Conservation (phyloP, 768 basidiomycete species). For the Calocera viscosa region DNA sequence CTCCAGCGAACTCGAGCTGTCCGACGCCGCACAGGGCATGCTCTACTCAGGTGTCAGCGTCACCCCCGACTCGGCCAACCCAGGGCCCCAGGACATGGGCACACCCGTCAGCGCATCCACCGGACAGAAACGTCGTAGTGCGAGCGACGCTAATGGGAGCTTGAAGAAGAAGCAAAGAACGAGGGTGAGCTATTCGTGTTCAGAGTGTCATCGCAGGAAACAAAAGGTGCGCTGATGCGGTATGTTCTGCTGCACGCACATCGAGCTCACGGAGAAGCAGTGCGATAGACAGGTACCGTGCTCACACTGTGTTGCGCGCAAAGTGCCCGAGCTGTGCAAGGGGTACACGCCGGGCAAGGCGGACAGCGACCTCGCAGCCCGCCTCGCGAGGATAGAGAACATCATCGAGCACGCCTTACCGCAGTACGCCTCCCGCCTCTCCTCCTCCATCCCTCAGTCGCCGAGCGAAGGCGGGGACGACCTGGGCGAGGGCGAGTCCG, state of each 20-base stretch:
- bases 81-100: neutral
- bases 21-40: too few species aligned
- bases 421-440: constrained; percentile 40
- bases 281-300: constrained; percentile 79
- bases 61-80: neutral
- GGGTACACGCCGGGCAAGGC: constrained; percentile 79
- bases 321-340: constrained; percentile 77
- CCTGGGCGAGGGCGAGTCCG: constrained; percentile 11
- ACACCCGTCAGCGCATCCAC: neutral
- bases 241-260: constrained; percentile 11
- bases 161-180: constrained; percentile 5
- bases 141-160: neutral
- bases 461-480: constrained; percentile 9
- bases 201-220: constrained; percentile 74
- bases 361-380: constrained; percentile 57
- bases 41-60: neutral
- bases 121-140: neutral
- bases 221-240: constrained; percentile 58
- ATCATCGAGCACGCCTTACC: constrained; percentile 71
- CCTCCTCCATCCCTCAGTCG: neutral
- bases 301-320: constrained; percentile 62
- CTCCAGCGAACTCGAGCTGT: neutral
- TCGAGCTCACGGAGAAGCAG: constrained; percentile 28
- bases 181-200: constrained; percentile 16
- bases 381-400: constrained; percentile 63